phyloP scores from a whole-genome alignment of 495 filamentous ascomycete genomes.

The Staphylotrichum longicolle region DNA sequence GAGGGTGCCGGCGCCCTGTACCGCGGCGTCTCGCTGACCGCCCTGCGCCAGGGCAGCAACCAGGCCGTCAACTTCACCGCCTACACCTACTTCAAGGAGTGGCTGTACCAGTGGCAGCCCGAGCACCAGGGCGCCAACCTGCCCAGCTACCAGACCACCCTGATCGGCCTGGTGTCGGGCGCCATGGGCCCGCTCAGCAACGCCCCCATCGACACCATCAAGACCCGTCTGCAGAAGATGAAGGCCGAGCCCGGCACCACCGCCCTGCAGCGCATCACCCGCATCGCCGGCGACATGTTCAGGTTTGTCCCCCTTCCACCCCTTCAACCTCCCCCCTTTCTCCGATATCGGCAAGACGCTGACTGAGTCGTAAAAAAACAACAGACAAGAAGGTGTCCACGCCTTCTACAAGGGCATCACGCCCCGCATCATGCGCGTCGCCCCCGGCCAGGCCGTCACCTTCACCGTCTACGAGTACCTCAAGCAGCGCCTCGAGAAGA shows the following conservation, averaged over 20 bases:
- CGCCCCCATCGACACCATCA: slow-evolving; percentile 98
- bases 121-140: slow-evolving; percentile 56
- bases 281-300: slow-evolving; percentile 89
- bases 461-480: slow-evolving; percentile 96
- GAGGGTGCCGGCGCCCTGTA: slow-evolving; percentile 86
- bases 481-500: slow-evolving; percentile 77
- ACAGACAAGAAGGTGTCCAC: slow-evolving; percentile 75
- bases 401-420: slow-evolving; percentile 99
- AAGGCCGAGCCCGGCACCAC: slow-evolving; percentile 77
- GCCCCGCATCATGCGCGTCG: slow-evolving; percentile 93
- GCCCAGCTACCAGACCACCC: slow-evolving; percentile 82
- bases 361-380: slow-evolving; percentile 1
- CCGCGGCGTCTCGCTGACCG: slow-evolving; percentile 89
- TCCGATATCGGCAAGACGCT: neutral
- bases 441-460: slow-evolving; percentile 95
- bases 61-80: slow-evolving; percentile 99
- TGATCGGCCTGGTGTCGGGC: slow-evolving; percentile 87
- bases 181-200: slow-evolving; percentile 96
- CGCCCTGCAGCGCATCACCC: slow-evolving; percentile 70
- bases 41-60: slow-evolving; percentile 90
- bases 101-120: slow-evolving; percentile 68
- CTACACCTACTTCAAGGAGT: slow-evolving; percentile 87
- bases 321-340: too few relatives aligned
- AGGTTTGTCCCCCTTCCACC: slow-evolving; percentile 49
- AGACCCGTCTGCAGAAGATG: slow-evolving; percentile 91